Evolutionary conservation across 2,329 filamentous ascomycete genomes (phyloP).

Genomic region (Metarhizium sp.): DNA sequence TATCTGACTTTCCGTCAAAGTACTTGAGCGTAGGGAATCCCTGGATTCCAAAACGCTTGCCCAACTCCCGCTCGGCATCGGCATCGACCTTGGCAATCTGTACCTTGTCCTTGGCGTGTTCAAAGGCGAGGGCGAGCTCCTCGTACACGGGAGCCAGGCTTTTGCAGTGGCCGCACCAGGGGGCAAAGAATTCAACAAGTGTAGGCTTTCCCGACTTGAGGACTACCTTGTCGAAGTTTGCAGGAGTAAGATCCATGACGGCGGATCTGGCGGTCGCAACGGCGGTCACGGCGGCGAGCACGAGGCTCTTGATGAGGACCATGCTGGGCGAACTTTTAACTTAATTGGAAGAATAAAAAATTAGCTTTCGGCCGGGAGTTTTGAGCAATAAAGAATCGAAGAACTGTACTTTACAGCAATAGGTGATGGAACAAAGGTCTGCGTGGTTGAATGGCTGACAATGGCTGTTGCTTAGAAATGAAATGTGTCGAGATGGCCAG

Average conservation of each 20-base stretch:
- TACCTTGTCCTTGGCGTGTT: slow-evolving; percentile 61
- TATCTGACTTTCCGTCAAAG: slow-evolving; percentile 91
- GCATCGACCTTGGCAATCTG: slow-evolving; percentile 94
- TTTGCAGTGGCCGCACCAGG: slow-evolving; percentile 99
- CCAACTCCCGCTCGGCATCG: slow-evolving; percentile 75
- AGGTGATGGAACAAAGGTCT: background rate
- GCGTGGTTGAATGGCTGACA: background rate
- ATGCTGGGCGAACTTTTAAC: slow-evolving; percentile 25
- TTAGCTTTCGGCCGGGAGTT: background rate
- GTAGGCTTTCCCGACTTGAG: slow-evolving; percentile 89
- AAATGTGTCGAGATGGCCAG: slow-evolving; percentile 18
- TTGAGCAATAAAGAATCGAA: background rate
- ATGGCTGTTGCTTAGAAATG: slow-evolving; percentile 11
- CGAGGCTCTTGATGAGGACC: slow-evolving; percentile 51
- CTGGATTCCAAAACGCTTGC: slow-evolving; percentile 78
- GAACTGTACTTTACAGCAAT: background rate
- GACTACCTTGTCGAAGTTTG: slow-evolving; percentile 87
- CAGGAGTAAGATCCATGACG: slow-evolving; percentile 80
- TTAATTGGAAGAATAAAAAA: background rate
- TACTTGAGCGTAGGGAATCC: slow-evolving; percentile 97
- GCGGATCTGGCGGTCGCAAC: slow-evolving; percentile 62
- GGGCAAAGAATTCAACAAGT: slow-evolving; percentile 95
- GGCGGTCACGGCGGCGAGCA: slow-evolving; percentile 45
- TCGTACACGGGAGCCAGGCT: slow-evolving; percentile 91
- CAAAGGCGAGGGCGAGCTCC: slow-evolving; percentile 69